Evolutionary conservation across 768 basidiomycete genomes (phyloP).

Genomic region (Rhodotorula taiwanensis): DNA sequence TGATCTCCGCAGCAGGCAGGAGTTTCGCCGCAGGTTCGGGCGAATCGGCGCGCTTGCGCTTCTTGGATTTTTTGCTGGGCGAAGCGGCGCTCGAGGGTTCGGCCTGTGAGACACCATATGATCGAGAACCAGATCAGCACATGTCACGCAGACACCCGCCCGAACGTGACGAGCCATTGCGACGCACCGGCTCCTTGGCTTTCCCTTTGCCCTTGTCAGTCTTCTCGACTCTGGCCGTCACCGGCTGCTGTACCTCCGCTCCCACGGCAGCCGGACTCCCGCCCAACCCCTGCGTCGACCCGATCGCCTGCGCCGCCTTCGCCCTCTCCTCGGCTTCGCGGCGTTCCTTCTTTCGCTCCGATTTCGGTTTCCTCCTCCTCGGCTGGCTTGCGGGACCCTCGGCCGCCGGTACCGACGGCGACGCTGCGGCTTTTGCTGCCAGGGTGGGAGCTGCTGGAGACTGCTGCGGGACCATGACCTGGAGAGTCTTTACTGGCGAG

Average conservation of each 20-base stretch:
- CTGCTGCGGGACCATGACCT: too few relatives aligned
- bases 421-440: too few relatives aligned
- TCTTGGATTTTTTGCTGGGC: conserved; percentile 5
- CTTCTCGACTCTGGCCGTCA: background rate
- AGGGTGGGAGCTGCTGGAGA: too few relatives aligned
- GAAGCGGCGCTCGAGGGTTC: background rate
- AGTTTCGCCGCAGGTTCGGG: background rate
- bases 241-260: too few relatives aligned
- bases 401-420: too few relatives aligned
- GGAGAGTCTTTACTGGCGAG: too few relatives aligned
- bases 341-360: background rate
- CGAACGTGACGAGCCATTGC: too few relatives aligned
- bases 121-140: too few relatives aligned
- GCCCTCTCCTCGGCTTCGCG: background rate
- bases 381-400: too few relatives aligned
- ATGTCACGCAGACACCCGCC: too few relatives aligned
- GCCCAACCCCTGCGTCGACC: background rate
- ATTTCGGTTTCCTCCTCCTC: background rate
- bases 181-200: background rate
- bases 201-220: conserved; percentile 9
- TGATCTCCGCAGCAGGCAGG: background rate
- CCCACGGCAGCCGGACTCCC: too few relatives aligned
- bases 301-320: background rate
- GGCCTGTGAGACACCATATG: background rate
- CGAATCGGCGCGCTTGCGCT: conserved; percentile 28